Evolutionary conservation across 768 basidiomycete species (phyloP).

Genomic region (Asterophora parasitica): DNA sequence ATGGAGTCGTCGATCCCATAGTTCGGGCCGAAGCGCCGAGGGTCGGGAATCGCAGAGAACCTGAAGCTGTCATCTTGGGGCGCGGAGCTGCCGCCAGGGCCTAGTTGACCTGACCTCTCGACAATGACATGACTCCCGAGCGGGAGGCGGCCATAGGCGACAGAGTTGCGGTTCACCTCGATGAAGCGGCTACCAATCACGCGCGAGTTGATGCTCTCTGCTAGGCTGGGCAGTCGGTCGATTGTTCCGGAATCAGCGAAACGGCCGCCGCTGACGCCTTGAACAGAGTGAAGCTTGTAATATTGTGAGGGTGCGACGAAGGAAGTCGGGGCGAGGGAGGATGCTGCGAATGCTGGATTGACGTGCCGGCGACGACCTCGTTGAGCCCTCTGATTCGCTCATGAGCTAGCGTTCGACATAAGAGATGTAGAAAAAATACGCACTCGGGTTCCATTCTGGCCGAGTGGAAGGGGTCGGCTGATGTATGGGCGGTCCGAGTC

Average conservation of each 20-base stretch:
- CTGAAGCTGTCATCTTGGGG: constrained; percentile 27
- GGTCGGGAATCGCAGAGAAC: constrained; percentile 45
- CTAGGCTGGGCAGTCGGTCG: constrained; percentile 40
- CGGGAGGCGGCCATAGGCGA: constrained; percentile 52
- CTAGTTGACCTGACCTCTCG: constrained; percentile 47
- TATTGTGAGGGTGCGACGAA: constrained; percentile 79
- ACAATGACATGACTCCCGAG: constrained; percentile 54
- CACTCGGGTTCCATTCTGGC: constrained; percentile 28
- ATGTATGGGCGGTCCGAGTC: constrained; percentile 52
- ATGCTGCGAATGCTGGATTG: constrained; percentile 62
- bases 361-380: constrained; percentile 41
- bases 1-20: constrained; percentile 31
- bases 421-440: constrained; percentile 4
- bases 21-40: constrained; percentile 51
- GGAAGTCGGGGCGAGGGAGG: constrained; percentile 69
- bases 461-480: constrained; percentile 62
- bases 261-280: constrained; percentile 55
- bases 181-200: constrained; percentile 67
- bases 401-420: background rate
- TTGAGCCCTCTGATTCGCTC: constrained; percentile 17
- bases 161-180: constrained; percentile 62
- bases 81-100: constrained; percentile 25
- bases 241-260: constrained; percentile 39
- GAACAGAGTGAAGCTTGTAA: constrained; percentile 65
- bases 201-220: constrained; percentile 58